Base-by-base conservation (phyloP, 345 rosid genomes). In the Geranium brycei region DNA sequence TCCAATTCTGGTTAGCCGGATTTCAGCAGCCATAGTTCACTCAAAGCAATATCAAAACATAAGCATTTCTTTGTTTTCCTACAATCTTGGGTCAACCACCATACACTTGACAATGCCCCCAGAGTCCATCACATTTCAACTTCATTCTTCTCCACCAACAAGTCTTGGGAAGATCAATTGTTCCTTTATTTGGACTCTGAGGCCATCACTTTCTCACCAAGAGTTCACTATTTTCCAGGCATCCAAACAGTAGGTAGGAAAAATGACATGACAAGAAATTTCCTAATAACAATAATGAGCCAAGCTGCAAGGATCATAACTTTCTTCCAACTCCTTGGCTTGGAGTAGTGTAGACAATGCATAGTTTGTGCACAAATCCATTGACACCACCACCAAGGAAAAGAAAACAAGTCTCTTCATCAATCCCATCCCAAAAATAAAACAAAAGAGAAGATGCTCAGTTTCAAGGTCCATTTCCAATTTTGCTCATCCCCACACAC, bases 401-500 rank as follows among this genome's bases (percentile, higher is more conserved):
- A 57, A 19, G 17, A 57, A 62, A 64, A 55, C 41, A 35, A 1
- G 56, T 41, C 47, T 59, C 69, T 66, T 59, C 31, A 5, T 59
- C 61, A 14, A 4, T 13, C 40, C 69, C 69, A 59, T 7, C 8
- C 35, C 35, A 17, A 17, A 7, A 62, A 35, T 31, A 63, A 51
- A 51, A 28, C 17, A 58, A 23, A 60, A 59, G 4, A 31, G n/a
- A 35, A 19, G 31, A 18, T 57, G 11, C 28, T 14, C 57, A 51
- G 12, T 38, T 66, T 23, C 71, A 7, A 56, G 66, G 51, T 18
- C 62, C 63, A 17, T 28, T 57, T 58, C 62, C 41, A 4, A 23
- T 56, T 68, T 15, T 59, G 31, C 61, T 19, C 61, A 59, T 59
- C 61, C 32, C 61, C 7, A 59, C 16, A 59, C n/a, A 47, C 53